Evolutionary conservation across 192 early-diverging fungal genomes (phyloP).

Genomic region (Linnemannia exigua): DNA sequence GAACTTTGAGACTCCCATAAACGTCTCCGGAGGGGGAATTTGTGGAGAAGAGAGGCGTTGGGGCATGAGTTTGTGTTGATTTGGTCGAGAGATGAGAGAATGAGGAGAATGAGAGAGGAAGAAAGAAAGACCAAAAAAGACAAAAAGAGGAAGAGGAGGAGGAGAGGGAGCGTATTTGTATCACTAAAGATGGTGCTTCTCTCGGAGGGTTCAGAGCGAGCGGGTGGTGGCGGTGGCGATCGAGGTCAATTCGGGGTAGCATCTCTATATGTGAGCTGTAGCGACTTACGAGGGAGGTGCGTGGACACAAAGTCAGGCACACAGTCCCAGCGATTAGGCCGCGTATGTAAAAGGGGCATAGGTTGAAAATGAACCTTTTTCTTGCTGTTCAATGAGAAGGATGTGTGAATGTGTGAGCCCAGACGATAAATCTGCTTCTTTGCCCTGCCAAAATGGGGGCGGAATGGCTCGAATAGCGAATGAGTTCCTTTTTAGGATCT

Average conservation of each 20-base stretch:
- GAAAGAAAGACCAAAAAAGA: neutral
- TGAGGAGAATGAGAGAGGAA: neutral
- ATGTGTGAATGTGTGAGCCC: neutral
- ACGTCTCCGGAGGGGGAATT: neutral
- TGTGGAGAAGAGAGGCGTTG: neutral
- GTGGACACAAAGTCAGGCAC: conserved; percentile 2
- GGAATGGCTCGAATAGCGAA: neutral
- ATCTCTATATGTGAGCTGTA: neutral
- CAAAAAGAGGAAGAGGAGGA: neutral
- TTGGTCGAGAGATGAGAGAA: neutral
- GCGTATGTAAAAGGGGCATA: neutral
- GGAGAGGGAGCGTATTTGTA: neutral
- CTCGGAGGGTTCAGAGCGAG: neutral
- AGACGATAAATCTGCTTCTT: neutral
- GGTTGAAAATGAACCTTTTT: neutral
- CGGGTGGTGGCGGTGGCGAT: neutral
- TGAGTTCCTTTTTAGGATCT: neutral
- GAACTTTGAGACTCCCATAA: conserved; percentile 26
- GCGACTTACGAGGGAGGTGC: neutral
- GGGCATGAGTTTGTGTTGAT: neutral
- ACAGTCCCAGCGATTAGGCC: neutral
- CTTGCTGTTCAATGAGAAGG: no score
- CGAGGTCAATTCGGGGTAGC: neutral
- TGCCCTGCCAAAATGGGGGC: conserved; percentile 5
- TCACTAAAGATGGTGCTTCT: neutral